Evolutionary conservation across 2,329 filamentous ascomycete species (phyloP).

Genomic region (Pseudogymnoascus sp.): DNA sequence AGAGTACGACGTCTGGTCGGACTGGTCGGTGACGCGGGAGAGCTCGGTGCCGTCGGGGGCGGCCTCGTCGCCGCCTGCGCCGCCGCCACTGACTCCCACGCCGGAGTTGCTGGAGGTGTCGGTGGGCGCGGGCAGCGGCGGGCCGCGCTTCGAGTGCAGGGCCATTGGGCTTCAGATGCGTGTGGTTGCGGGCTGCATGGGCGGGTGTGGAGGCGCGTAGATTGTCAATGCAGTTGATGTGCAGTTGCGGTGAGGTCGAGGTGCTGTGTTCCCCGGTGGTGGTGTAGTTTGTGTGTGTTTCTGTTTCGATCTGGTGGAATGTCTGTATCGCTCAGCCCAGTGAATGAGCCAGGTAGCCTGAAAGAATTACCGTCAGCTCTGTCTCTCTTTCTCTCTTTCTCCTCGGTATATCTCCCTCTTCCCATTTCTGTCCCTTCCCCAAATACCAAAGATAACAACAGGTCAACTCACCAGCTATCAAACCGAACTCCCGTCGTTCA

Average conservation of each 20-base stretch:
- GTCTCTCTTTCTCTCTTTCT: no score
- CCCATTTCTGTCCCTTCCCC: background rate
- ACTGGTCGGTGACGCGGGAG: slow-evolving; percentile 59
- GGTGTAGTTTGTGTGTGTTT: background rate
- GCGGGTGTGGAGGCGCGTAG: background rate
- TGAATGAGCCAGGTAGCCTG: background rate
- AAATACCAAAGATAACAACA: background rate
- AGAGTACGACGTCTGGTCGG: slow-evolving; percentile 59
- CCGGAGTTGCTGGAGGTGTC: slow-evolving; percentile 50
- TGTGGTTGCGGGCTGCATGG: background rate
- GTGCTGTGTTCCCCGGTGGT: background rate
- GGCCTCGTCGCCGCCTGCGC: slow-evolving; percentile 48
- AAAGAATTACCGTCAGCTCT: background rate
- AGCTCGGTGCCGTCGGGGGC: slow-evolving; percentile 47
- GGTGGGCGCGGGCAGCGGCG: slow-evolving; percentile 70
- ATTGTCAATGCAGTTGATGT: background rate
- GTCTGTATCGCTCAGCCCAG: background rate
- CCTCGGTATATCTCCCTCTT: background rate
- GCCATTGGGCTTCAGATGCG: slow-evolving; percentile 22
- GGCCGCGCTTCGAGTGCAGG: slow-evolving; percentile 37
- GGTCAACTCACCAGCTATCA: background rate
- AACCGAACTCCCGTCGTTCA: no score
- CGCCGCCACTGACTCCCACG: slow-evolving; percentile 31
- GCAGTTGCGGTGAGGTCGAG: background rate
- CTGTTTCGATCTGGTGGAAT: background rate